A percentile compares a stretch with the other conserved stretches of the same genome.
These are phyloP conservation scores for Mycosphaerelloides madeirae DNA, from an alignment of 2,329 filamentous ascomycete genomes.

Conservation along the genomic window DNA sequence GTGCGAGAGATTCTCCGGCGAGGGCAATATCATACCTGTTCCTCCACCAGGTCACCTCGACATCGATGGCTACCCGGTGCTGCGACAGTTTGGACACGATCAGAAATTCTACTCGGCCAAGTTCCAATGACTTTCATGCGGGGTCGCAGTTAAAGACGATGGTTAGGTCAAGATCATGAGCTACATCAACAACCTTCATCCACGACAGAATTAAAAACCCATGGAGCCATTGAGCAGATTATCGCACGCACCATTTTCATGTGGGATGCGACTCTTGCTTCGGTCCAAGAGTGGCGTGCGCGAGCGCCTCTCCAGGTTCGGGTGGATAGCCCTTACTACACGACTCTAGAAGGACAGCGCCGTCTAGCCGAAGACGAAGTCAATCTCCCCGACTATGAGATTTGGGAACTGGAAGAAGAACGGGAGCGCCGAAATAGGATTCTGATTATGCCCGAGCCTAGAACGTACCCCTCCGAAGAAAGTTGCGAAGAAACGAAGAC, in stretches of 20 bases:
- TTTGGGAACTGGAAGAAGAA: constrained; percentile 7
- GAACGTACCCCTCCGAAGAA: too few relatives aligned
- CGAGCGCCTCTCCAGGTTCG: constrained; percentile 4
- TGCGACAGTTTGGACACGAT: too few relatives aligned
- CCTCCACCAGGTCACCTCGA: constrained; percentile 10
- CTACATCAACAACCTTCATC: constrained; percentile 33
- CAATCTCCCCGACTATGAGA: constrained; percentile 9
- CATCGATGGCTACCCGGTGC: constrained; percentile 3
- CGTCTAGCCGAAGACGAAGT: constrained; percentile 4
- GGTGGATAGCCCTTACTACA: constrained; percentile 6
- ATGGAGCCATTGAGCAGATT: constrained; percentile 24
- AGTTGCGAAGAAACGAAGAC: too few relatives aligned
- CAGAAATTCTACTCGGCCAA: constrained; percentile 16
- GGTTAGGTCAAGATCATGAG: constrained; percentile 21
- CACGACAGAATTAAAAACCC: constrained; percentile 19
- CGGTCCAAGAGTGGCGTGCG: background rate
- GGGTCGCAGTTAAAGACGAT: constrained; percentile 17
- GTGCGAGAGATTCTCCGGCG: constrained; percentile 30
- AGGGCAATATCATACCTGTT: constrained; percentile 24
- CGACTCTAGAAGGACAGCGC: constrained; percentile 6
- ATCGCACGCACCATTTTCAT: constrained; percentile 24
- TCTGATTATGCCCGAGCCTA: constrained; percentile 10
- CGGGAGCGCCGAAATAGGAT: constrained; percentile 6
- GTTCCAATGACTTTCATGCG: constrained; percentile 30
- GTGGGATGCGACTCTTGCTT: constrained; percentile 23